Conservation (phyloP, 164 flowering plant genomes). For the Vitis rupestris region DNA sequence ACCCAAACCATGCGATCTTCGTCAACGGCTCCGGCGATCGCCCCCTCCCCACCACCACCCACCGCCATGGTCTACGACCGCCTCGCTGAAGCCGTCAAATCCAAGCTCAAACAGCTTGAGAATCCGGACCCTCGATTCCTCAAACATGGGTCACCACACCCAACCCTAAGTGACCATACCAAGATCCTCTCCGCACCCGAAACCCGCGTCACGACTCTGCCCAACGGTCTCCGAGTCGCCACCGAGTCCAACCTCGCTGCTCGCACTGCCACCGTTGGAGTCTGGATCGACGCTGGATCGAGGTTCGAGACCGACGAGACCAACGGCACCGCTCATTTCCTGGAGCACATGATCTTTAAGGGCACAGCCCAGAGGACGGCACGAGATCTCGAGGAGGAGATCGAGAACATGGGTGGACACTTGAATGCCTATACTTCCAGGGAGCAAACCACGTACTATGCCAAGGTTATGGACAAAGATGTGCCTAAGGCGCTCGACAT, state of each 20-base stretch:
- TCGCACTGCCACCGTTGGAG: slow-evolving; percentile 76
- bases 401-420: slow-evolving; percentile 88
- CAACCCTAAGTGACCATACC: slow-evolving; percentile 40
- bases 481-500: slow-evolving; percentile 61
- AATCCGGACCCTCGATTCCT: slow-evolving; percentile 54
- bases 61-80: slow-evolving; percentile 58
- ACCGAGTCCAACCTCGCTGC: slow-evolving; percentile 65
- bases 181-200: slow-evolving; percentile 51
- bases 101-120: slow-evolving; percentile 46
- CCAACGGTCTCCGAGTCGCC: slow-evolving; percentile 73
- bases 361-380: slow-evolving; percentile 62
- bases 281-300: slow-evolving; percentile 91
- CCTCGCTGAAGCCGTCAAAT: slow-evolving; percentile 42
- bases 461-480: slow-evolving; percentile 65
- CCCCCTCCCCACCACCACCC: slow-evolving; percentile 34
- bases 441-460: slow-evolving; percentile 86
- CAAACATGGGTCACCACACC: slow-evolving; percentile 54
- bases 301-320: slow-evolving; percentile 72
- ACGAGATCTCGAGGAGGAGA: slow-evolving; percentile 69
- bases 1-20: slow-evolving; percentile 19
- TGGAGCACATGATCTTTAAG: slow-evolving; percentile 88
- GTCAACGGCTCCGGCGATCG: slow-evolving; percentile 23
- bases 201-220: slow-evolving; percentile 61
- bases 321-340: slow-evolving; percentile 86
- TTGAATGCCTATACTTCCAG: slow-evolving; percentile 85